Evolutionary conservation across 352 stramenopile species (phyloP), one percentile per base, ranked within the genome.

Genomic region (Phytopythium kandeliae): DNA sequence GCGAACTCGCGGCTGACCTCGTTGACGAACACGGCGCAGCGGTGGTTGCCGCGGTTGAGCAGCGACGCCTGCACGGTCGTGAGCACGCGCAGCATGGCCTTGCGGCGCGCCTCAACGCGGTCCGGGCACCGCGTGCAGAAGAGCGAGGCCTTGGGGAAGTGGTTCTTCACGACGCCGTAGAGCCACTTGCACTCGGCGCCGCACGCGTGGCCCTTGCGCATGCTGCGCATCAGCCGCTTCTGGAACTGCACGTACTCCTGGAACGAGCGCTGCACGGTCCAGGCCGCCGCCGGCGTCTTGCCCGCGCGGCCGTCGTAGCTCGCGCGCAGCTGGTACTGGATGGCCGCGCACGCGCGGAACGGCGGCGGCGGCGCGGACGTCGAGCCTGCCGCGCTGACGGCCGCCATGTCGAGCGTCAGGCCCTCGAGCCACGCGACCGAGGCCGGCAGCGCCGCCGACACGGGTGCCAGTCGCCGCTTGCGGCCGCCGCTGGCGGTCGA

Each of bases 171-270:
- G 36, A 71, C 63, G 16, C 43, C 51, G 40, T 71, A 62, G 22
- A 71, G 58, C 63, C 63, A 71, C n/a, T 57, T 60, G 51, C 58
- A 71, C 52, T 71, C 63, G n/a, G 63, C 59, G 25, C 54, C 48
- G 31, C 63, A 71, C 44, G 47, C 56, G 41, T 68, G 63, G 12
- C 60, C 59, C 2, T 52, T 52, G 38, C 62, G 52, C 24, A 71
- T 22, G 7, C 52, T 17, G 0, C 45, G 40, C 41, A 71, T 34
- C 21, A 71, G 31, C 17, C 56, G 63, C 40, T 65, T 61, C 54
- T 85, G 76, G 45, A 87, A 70, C 28, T 43, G 45, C 22, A 58
- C 48, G 44, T 76, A 81, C 40, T 78, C 71, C 25, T 76, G 63
- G 47, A 74, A 78, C 3, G 61, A 63, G 40, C 52, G 57, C 33